Conservation (phyloP, 2,329 filamentous ascomycete genomes). For the Fusarium sp. region DNA sequence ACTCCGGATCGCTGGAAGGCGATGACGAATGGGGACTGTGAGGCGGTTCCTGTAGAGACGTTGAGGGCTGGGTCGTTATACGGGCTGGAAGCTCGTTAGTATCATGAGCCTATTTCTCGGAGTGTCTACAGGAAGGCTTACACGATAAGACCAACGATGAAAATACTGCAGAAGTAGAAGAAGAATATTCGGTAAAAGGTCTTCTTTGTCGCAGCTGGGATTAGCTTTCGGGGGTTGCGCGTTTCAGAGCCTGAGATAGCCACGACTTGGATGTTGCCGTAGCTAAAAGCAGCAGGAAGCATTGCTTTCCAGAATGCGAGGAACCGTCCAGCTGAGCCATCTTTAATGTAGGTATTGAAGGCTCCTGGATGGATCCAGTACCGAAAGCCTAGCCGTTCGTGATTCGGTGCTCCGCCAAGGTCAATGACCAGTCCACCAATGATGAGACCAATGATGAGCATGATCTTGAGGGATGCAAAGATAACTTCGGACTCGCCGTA, state of each 20-base stretch:
- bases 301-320: background rate
- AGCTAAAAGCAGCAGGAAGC: background rate
- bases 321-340: background rate
- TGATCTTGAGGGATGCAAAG: background rate
- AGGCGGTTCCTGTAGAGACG: background rate
- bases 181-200: background rate
- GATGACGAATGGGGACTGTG: background rate
- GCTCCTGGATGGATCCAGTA: slow-evolving; percentile 3
- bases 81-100: background rate
- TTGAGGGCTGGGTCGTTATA: background rate
- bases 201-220: slow-evolving; percentile 3
- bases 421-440: background rate
- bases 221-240: background rate
- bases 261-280: background rate
- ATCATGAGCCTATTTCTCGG: too few species aligned
- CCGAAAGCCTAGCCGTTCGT: background rate
- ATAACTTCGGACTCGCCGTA: background rate
- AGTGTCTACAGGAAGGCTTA: background rate
- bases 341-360: background rate
- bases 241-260: background rate
- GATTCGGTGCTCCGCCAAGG: background rate
- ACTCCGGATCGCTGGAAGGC: background rate
- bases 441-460: background rate
- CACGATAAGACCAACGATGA: background rate
- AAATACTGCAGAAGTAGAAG: background rate